Percentiles rank a stretch among this genome's conserved stretches.
These are phyloP conservation scores for Umbelopsis isabellina DNA, from an alignment of 192 early-diverging fungal genomes.

Conservation along the genomic window DNA sequence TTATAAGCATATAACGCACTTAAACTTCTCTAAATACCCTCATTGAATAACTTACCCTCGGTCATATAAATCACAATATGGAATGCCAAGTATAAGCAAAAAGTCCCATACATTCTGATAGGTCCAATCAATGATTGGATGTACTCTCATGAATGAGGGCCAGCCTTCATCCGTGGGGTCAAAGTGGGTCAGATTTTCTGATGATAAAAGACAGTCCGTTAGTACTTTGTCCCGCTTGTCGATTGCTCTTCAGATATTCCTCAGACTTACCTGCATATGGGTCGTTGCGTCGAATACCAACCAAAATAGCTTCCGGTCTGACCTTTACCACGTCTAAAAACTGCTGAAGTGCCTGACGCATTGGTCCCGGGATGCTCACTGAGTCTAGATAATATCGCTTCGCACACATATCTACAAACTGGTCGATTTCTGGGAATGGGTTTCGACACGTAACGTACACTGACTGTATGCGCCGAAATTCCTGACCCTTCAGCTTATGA, in stretches of 20 bases:
- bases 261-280: constrained; percentile 63
- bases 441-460: constrained; percentile 81
- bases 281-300: constrained; percentile 79
- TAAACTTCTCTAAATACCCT: not conserved
- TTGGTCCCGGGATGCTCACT: constrained; percentile 66
- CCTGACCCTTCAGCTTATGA: not conserved
- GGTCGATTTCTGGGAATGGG: constrained; percentile 85
- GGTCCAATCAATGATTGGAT: constrained; percentile 90
- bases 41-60: constrained; percentile 60
- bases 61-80: constrained; percentile 91
- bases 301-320: constrained; percentile 74
- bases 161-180: constrained; percentile 83
- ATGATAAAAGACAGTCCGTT: not conserved
- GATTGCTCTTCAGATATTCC: not conserved
- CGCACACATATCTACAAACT: constrained; percentile 78
- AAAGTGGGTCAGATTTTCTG: constrained; percentile 59
- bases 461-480: constrained; percentile 18
- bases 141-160: constrained; percentile 89
- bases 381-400: constrained; percentile 73
- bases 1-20: not conserved
- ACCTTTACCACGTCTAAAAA: constrained; percentile 60
- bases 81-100: constrained; percentile 62
- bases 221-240: no score
- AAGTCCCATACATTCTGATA: constrained; percentile 87
- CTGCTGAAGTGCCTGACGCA: constrained; percentile 77